Evolutionary conservation across 2,329 filamentous ascomycete genomes (phyloP).

Genomic region (Thelonectria discophora): DNA sequence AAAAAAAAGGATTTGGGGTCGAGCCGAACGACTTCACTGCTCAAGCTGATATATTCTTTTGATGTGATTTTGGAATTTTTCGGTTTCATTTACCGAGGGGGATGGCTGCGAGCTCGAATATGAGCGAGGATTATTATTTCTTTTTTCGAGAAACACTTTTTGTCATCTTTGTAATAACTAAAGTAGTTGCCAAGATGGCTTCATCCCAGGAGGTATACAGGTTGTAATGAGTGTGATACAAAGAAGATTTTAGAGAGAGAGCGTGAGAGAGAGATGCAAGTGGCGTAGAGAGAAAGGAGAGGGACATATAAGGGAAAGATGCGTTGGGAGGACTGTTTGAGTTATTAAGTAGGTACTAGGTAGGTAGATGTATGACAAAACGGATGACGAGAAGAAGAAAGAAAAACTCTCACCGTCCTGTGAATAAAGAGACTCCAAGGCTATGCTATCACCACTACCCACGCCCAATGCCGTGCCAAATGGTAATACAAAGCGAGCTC

Average conservation of each 20-base stretch:
- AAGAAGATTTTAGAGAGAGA: conserved; percentile 1
- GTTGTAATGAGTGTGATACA: conserved; percentile 28
- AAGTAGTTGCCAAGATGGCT: conserved; percentile 25
- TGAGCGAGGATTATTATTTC: conserved; percentile 4
- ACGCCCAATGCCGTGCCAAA: conserved; percentile 19
- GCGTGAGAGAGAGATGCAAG: conserved; percentile 1
- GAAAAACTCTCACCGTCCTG: conserved; percentile 23
- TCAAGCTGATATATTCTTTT: conserved; percentile 1
- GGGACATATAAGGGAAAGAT: conserved; percentile 9
- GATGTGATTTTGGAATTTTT: conserved; percentile 11
- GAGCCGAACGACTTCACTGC: conserved; percentile 13
- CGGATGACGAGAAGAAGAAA: conserved; percentile 21
- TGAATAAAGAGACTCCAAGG: conserved; percentile 32
- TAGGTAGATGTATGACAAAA: conserved; percentile 8
- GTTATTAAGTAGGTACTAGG: conserved; percentile 26
- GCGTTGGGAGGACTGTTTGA: conserved; percentile 11
- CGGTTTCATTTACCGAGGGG: conserved; percentile 20
- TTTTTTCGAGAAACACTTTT: conserved; percentile 15
- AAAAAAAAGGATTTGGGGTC: conserved; percentile 12
- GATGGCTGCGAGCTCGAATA: conserved; percentile 9
- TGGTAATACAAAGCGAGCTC: conserved; percentile 2
- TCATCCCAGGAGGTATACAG: conserved; percentile 19
- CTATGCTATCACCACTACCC: conserved; percentile 30
- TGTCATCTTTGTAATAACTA: conserved; percentile 34
- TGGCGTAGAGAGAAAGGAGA: conserved; percentile 7